phyloP scores from a whole-genome alignment of 306 rosid species.

The Prunus salicina region DNA sequence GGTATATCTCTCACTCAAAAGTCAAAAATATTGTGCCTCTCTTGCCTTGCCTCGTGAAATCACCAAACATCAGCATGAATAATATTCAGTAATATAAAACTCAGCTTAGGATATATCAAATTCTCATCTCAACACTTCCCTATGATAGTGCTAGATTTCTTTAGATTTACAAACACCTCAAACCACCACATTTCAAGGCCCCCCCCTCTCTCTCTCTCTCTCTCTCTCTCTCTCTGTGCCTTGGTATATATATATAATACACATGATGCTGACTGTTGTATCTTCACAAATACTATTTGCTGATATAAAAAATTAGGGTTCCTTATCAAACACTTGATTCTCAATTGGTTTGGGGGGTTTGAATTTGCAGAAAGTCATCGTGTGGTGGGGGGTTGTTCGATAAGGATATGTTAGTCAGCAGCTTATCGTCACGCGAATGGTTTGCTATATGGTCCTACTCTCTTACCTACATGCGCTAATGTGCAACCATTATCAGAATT shows the following conservation, averaged over 20 bases:
- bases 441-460: constrained; percentile 12
- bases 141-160: constrained; percentile 42
- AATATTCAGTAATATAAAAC: neutral
- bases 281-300: constrained; percentile 22
- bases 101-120: constrained; percentile 25
- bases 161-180: constrained; percentile 20
- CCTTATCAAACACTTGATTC: constrained; percentile 41
- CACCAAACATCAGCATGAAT: constrained; percentile 10
- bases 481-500: neutral
- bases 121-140: constrained; percentile 56
- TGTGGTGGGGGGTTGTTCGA: constrained; percentile 30
- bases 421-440: constrained; percentile 23
- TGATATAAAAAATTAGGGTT: constrained; percentile 14
- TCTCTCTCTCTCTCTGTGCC: neutral
- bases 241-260: constrained; percentile 1
- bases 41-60: neutral
- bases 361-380: constrained; percentile 35
- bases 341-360: neutral
- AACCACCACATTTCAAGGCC: constrained; percentile 43
- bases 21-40: constrained; percentile 1
- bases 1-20: neutral
- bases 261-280: constrained; percentile 57
- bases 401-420: constrained; percentile 41
- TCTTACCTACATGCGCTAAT: neutral
- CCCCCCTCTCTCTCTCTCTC: constrained; percentile 18